phyloP scores from a whole-genome alignment of 805 yeast species.

The Debaryomyces prosopidis region DNA sequence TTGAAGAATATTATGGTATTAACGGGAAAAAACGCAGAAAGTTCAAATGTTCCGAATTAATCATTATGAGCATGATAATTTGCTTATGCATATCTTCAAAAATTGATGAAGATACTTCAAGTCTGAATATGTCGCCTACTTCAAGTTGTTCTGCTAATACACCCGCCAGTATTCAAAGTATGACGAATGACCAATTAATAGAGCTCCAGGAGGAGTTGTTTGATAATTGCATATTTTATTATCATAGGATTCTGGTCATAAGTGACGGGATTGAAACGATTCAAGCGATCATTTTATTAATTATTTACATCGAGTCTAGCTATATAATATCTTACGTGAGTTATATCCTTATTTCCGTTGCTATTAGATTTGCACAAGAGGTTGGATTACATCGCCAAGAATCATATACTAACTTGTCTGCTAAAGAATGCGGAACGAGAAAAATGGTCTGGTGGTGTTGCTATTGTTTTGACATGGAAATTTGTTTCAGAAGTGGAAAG shows the following conservation, averaged over 20 bases:
- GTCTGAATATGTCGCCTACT: neutral
- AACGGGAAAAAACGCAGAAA: slow-evolving; percentile 8
- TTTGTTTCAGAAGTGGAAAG: slow-evolving; percentile 39
- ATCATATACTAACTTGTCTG: slow-evolving; percentile 19
- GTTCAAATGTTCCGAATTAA: slow-evolving; percentile 31
- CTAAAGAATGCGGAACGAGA: slow-evolving; percentile 22
- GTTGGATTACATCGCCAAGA: slow-evolving; percentile 42
- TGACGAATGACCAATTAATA: neutral
- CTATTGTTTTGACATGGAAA: slow-evolving; percentile 37
- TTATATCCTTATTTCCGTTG: slow-evolving; percentile 30
- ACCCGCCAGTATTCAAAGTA: neutral
- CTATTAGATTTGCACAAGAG: slow-evolving; percentile 41
- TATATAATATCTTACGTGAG: slow-evolving; percentile 30
- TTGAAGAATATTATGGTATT: slow-evolving; percentile 24
- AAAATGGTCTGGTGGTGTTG: slow-evolving; percentile 39
- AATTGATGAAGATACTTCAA: slow-evolving; percentile 14
- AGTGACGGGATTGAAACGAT: slow-evolving; percentile 54
- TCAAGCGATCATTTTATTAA: slow-evolving; percentile 52
- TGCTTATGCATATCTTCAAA: slow-evolving; percentile 24
- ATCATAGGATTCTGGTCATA: slow-evolving; percentile 47
- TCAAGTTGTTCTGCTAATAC: neutral
- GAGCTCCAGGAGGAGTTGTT: slow-evolving; percentile 1
- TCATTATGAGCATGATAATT: slow-evolving; percentile 32
- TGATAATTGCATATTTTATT: slow-evolving; percentile 40
- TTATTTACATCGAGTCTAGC: slow-evolving; percentile 35